Evolutionary conservation across 176 grass and related monocot species (phyloP).

Genomic region (Themeda triandra): DNA sequence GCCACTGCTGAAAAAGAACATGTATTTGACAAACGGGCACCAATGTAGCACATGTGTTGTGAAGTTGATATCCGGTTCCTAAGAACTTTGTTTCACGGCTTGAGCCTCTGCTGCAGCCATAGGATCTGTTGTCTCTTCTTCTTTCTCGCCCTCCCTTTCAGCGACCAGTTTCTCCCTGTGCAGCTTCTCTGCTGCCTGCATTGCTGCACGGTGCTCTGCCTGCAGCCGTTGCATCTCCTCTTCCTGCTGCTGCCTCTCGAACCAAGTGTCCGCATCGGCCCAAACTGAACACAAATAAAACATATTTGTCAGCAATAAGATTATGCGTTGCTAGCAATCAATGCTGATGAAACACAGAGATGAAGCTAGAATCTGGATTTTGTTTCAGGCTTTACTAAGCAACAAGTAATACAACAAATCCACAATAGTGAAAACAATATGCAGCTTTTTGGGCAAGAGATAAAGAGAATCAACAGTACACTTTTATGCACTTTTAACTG

Average conservation of each 20-base stretch:
- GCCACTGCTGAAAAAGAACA: neutral
- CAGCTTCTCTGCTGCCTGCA: conserved; percentile 85
- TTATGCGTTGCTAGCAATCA: neutral
- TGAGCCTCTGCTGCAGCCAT: conserved; percentile 69
- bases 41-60: conserved; percentile 13
- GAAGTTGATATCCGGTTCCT: neutral
- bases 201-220: conserved; percentile 84
- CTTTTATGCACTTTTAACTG: too few relatives aligned
- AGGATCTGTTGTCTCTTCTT: conserved; percentile 67
- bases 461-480: too few relatives aligned
- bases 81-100: conserved; percentile 50
- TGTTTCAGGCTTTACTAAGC: neutral
- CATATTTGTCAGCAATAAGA: conserved; percentile 4
- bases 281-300: conserved; percentile 59
- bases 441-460: too few relatives aligned
- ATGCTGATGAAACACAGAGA: neutral
- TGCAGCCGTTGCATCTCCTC: conserved; percentile 90
- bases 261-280: conserved; percentile 99
- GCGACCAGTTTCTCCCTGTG: conserved; percentile 70
- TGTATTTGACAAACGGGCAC: conserved; percentile 16
- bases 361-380: neutral
- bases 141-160: conserved; percentile 89
- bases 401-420: neutral
- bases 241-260: conserved; percentile 98
- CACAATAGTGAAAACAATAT: too few relatives aligned